phyloP scores from a whole-genome alignment of 371 early-diverging fungal genomes.

The Lichtheimia ramosa region DNA sequence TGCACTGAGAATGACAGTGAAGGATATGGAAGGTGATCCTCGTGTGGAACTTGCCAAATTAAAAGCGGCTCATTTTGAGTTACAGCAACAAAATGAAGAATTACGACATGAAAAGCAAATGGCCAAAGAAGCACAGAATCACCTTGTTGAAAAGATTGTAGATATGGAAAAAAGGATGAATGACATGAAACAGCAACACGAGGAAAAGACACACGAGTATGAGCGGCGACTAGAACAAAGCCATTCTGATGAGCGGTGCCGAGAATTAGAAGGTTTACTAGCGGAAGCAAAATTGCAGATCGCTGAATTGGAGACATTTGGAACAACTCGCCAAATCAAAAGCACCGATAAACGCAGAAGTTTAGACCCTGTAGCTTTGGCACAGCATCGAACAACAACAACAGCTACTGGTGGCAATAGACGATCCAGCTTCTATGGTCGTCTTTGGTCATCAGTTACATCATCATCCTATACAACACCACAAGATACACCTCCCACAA shows the following conservation, averaged over 20 bases:
- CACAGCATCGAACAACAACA: not conserved
- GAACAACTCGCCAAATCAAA: not conserved
- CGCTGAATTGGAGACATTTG: conserved; percentile 24
- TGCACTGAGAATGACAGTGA: conserved; percentile 32
- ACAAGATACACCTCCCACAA: conserved; percentile 26
- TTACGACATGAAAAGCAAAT: conserved; percentile 30
- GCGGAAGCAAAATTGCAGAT: conserved; percentile 32
- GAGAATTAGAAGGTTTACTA: conserved; percentile 26
- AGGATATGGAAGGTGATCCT: conserved; percentile 7
- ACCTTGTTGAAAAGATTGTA: conserved; percentile 39
- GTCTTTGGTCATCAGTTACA: conserved; percentile 19
- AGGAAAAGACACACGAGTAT: conserved; percentile 1
- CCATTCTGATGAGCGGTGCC: conserved; percentile 15
- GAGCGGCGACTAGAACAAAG: conserved; percentile 1
- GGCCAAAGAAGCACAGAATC: conserved; percentile 42
- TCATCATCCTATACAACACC: not conserved
- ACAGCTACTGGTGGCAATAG: conserved; percentile 3
- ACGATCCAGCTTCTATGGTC: conserved; percentile 24
- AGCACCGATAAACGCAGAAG: conserved; percentile 9
- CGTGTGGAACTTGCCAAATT: conserved; percentile 18
- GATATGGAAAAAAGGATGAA: conserved; percentile 40
- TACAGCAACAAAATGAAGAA: conserved; percentile 42
- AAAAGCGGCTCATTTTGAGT: conserved; percentile 21
- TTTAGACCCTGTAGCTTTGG: conserved; percentile 6
- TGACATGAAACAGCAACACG: conserved; percentile 15